Evolutionary conservation across 1,284 basidiomycete genomes (phyloP), one percentile per base, ranked within the genome.

Genomic region (Sanghuangporus weigelae): DNA sequence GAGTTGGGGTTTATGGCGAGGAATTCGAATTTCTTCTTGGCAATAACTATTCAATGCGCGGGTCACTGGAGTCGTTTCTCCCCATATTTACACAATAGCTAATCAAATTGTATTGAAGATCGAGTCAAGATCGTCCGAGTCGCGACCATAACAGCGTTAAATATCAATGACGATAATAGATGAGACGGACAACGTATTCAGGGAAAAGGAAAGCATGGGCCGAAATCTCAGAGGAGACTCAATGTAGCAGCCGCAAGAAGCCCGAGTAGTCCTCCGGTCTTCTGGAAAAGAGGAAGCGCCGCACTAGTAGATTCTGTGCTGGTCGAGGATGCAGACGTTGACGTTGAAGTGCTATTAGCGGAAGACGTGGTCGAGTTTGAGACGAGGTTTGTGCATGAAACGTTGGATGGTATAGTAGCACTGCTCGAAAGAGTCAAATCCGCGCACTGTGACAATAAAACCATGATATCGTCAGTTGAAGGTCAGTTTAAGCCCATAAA

Each of bases 361-460:
- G 57, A 35, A 19, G 49, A 14, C 11, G 57, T 49, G 12, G 65
- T 66, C 19, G 62, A 48, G 44, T 63, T 66, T 7, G 55, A 21
- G 16, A 66, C 65, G 26, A 63, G 57, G 59, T 71, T 70, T 16
- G 65, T 53, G 70, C 79, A 80, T 2, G 74, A 74, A 36, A 73
- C 70, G 68, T 75, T 77, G 46, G 74, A 71, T 1, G 78, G 76
- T 12, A 74, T 75, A 10, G 74, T 78, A 67, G 78, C 78, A 68
- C 74, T 78, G 57, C 76, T 80, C 49, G 83, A 78, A 36, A 93
- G 77, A 7, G 85, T 83, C 59, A 93, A 73, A 73, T 93, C 90
- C 53, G 89, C 80, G 71, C 90, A 92, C 85, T 89, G 65, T 2
- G 10, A 40, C 50, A 60, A 16, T 40, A 4, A 46, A 40, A 3